phyloP scores from a whole-genome alignment of 2,329 filamentous ascomycete genomes.

The Colletotrichum kahawae region DNA sequence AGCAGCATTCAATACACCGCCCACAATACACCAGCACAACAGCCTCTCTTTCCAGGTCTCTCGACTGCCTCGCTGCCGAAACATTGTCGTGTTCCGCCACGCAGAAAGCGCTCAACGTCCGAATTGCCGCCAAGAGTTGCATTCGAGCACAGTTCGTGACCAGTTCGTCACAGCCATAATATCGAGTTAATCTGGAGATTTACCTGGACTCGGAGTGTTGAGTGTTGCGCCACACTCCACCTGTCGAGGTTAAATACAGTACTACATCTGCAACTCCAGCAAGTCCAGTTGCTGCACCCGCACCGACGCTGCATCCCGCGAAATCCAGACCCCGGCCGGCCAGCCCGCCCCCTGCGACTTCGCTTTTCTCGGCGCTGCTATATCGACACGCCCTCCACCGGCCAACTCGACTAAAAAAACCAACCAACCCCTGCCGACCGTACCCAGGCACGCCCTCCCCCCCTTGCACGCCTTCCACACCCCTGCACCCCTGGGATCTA shows the following conservation, averaged over 20 bases:
- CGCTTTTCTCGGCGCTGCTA: not conserved
- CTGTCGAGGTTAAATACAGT: slow-evolving; percentile 7
- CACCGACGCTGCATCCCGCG: slow-evolving; percentile 18
- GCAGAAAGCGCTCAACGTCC: not conserved
- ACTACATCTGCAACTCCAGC: not conserved
- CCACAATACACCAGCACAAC: not conserved
- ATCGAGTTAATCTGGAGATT: not conserved
- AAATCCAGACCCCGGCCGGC: slow-evolving; percentile 19
- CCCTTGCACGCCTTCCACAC: slow-evolving; percentile 7
- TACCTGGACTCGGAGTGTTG: not conserved
- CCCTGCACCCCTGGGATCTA: slow-evolving; percentile 21
- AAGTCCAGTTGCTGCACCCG: not conserved
- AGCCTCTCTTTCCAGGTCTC: not conserved
- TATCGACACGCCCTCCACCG: not conserved
- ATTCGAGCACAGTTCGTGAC: not conserved
- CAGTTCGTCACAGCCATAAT: not conserved
- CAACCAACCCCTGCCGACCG: slow-evolving; percentile 4
- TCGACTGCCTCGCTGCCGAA: not conserved
- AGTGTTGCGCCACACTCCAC: not conserved
- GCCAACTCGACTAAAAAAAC: not conserved
- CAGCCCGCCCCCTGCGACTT: slow-evolving; percentile 14
- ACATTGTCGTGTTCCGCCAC: not conserved
- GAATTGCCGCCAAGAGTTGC: not conserved
- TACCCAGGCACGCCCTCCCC: slow-evolving; percentile 2
- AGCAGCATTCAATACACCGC: not conserved